These are phyloP conservation scores for Chlamydomonas sp. DNA, from an alignment of 139 green algal genomes.

Conservation along the genomic window DNA sequence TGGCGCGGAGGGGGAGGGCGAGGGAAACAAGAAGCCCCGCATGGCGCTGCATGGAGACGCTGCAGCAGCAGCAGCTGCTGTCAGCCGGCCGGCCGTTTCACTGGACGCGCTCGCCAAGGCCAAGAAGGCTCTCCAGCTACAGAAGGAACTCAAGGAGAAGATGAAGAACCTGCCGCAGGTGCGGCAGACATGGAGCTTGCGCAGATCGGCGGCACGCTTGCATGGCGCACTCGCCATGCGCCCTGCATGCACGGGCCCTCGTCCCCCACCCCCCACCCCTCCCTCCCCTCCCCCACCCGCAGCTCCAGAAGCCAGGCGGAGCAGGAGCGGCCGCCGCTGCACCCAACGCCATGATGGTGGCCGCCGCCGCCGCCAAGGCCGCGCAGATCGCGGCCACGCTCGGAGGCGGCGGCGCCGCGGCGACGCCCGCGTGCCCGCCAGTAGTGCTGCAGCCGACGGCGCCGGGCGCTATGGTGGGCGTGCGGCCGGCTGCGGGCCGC, in stretches of 20 bases:
- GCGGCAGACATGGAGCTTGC: neutral
- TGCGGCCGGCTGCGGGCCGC: neutral
- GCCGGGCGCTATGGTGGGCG: neutral
- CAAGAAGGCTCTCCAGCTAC: slow-evolving; percentile 45
- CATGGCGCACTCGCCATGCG: too few relatives aligned
- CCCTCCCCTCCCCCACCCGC: too few relatives aligned
- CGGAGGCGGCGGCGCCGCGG: neutral
- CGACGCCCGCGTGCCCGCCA: slow-evolving; percentile 5
- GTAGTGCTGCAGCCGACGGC: neutral
- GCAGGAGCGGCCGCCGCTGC: neutral
- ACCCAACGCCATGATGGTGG: neutral
- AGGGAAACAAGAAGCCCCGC: slow-evolving; percentile 16
- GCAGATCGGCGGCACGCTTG: too few relatives aligned
- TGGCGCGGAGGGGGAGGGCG: too few relatives aligned
- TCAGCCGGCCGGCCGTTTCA: slow-evolving; percentile 7
- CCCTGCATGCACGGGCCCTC: too few relatives aligned
- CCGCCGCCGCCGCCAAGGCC: slow-evolving; percentile 9
- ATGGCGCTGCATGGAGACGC: neutral
- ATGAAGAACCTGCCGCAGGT: slow-evolving; percentile 41
- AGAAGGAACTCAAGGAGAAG: slow-evolving; percentile 49
- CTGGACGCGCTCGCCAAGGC: slow-evolving; percentile 42
- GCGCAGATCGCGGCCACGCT: slow-evolving; percentile 8
- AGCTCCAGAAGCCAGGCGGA: neutral
- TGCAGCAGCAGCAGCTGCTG: slow-evolving; percentile 1
- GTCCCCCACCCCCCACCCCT: too few relatives aligned